Conservation (phyloP, 2,329 filamentous ascomycete genomes). For the Pseudogymnoascus sp. region DNA sequence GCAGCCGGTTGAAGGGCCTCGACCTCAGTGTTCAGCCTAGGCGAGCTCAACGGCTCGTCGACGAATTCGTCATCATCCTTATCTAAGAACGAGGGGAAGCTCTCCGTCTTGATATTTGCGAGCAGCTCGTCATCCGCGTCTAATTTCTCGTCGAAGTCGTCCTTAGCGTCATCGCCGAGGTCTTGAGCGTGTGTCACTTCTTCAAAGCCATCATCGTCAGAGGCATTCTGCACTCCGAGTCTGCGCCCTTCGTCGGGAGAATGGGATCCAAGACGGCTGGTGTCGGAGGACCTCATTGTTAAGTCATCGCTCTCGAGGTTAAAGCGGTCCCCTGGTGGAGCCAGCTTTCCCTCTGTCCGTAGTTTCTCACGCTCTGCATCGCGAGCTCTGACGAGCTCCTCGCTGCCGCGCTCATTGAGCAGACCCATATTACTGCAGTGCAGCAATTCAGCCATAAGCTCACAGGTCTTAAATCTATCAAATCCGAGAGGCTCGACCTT, state of each 20-base stretch:
- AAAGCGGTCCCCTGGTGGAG: slow-evolving; percentile 32
- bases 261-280: slow-evolving; percentile 34
- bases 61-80: slow-evolving; percentile 69
- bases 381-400: slow-evolving; percentile 73
- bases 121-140: slow-evolving; percentile 46
- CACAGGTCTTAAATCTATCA: slow-evolving; percentile 97
- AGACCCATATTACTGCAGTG: slow-evolving; percentile 99
- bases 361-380: slow-evolving; percentile 77
- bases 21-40: slow-evolving; percentile 54
- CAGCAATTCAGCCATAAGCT: slow-evolving; percentile 93
- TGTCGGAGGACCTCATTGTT: slow-evolving; percentile 50
- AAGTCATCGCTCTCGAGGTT: slow-evolving; percentile 49
- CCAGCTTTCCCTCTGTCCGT: slow-evolving; percentile 68
- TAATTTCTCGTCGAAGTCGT: slow-evolving; percentile 56
- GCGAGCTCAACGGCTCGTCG: slow-evolving; percentile 68
- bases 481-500: slow-evolving; percentile 93
- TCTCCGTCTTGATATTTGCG: slow-evolving; percentile 25
- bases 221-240: slow-evolving; percentile 71
- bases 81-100: slow-evolving; percentile 39
- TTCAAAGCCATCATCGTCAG: slow-evolving; percentile 88
- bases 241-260: slow-evolving; percentile 61
- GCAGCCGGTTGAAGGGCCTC: slow-evolving; percentile 48
- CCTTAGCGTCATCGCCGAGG: slow-evolving; percentile 64
- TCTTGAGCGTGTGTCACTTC: slow-evolving; percentile 69
- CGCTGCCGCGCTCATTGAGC: slow-evolving; percentile 83